Base-by-base conservation (phyloP, 2,329 filamentous ascomycete genomes). In the Colletotrichum lindemuthianum region DNA sequence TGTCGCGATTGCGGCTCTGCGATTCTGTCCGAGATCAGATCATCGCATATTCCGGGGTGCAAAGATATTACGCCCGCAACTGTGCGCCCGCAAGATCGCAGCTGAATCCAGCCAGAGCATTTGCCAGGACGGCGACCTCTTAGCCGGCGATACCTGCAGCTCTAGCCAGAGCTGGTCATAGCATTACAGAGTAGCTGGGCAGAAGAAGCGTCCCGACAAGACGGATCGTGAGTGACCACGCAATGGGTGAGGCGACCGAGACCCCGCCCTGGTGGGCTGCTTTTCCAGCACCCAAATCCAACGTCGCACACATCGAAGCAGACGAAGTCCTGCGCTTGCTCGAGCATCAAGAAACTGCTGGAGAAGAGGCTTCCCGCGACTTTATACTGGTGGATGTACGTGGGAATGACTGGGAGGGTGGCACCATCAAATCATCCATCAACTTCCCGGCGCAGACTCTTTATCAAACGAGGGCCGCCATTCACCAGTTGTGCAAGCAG, bases 361-460 rank as follows among this genome's bases (percentile, higher is more conserved):
- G 63, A 0, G 59, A 71, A 12, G 69, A 71, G 7, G 70, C 69
- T 1, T 69, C 70, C 0, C 72, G 73, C 33, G 72, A 77, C 8
- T 83, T 84, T 50, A 71, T 85, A 15, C 73, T 86, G 4, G 80
- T 87, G 11, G 84, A 87, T 69, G 79, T 86, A n/a, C 80, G 84
- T 15, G 77, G 83, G 33, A 79, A 74, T 4, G 85, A 87, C 68
- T 83, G 82, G 76, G 80, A 82, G 70, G 88, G 88, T 33, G 88
- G 87, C 44, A 89, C 86, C 0, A 84, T 90, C 59, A 75, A 76
- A 8, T 82, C 81, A 2, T 88, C 87, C 1, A 77, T 90, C 67
- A 87, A 88, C 67, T 75, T 87, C 12, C 84, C 85, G 1, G 84
- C 85, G 8, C 84, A 87, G 58, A 82, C 78, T 11, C 78, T 87